Percentiles rank a stretch among this genome's conserved stretches.
Conservation (phyloP, 306 rosid species). For the Trichosanthes cucumerina region DNA sequence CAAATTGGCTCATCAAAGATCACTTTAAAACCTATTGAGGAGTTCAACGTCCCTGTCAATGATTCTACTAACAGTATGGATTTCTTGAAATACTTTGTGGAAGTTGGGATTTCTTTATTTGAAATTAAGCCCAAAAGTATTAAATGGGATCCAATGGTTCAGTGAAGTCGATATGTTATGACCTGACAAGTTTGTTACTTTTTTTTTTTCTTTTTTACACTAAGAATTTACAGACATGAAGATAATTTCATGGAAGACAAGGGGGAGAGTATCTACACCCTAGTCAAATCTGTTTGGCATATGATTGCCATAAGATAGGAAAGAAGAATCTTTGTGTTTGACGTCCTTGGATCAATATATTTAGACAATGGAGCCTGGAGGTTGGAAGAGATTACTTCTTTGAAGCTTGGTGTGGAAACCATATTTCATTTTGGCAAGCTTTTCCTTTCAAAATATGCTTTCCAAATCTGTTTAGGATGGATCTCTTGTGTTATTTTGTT, state of each 20-base stretch:
- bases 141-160: not conserved
- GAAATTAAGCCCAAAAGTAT: not conserved
- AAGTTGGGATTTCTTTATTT: not conserved
- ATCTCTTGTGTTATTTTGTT: not conserved
- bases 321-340: not conserved
- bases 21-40: not conserved
- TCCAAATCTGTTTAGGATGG: not conserved
- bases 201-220: not conserved
- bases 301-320: not conserved
- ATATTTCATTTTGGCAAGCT: not conserved
- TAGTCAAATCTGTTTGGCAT: not conserved
- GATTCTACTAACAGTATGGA: not conserved
- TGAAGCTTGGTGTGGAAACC: not conserved
- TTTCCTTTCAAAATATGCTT: not conserved
- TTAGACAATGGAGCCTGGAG: not conserved
- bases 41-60: not conserved
- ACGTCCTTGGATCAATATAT: not conserved
- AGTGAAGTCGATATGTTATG: not conserved
- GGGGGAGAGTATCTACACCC: not conserved
- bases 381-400: not conserved
- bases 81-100: not conserved
- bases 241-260: not conserved
- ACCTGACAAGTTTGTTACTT: not conserved
- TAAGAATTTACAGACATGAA: not conserved
- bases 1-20: not conserved